A percentile compares a stretch with the other conserved stretches of the same genome.
phyloP scores from a whole-genome alignment of 306 rosid genomes.

The Quercus cerris region DNA sequence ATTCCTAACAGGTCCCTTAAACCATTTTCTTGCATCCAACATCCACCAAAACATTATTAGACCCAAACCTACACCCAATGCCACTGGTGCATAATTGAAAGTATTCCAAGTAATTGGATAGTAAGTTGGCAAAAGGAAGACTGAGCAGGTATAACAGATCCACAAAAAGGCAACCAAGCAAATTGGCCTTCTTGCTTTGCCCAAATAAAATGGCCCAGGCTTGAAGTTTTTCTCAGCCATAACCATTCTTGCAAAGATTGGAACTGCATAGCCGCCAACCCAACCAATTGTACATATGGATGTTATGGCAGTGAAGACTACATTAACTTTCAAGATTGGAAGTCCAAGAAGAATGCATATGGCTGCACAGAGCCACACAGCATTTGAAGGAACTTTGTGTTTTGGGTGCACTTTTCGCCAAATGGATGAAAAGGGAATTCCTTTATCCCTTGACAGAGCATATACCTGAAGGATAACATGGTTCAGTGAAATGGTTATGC shows the following conservation, averaged over 20 bases:
- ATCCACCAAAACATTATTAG: slow-evolving; percentile 82
- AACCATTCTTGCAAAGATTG: slow-evolving; percentile 74
- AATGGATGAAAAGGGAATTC: slow-evolving; percentile 64
- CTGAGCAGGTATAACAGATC: slow-evolving; percentile 82
- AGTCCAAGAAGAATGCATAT: slow-evolving; percentile 78
- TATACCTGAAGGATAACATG: slow-evolving; percentile 54
- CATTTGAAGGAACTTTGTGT: slow-evolving; percentile 73
- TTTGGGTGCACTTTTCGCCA: slow-evolving; percentile 76
- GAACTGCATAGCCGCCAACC: slow-evolving; percentile 93
- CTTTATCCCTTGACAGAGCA: slow-evolving; percentile 78
- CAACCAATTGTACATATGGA: slow-evolving; percentile 80
- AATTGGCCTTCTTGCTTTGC: slow-evolving; percentile 71
- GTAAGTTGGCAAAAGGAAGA: slow-evolving; percentile 75
- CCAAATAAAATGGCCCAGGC: slow-evolving; percentile 75
- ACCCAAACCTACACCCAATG: slow-evolving; percentile 57
- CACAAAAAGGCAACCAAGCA: slow-evolving; percentile 73
- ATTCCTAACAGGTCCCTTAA: slow-evolving; percentile 82
- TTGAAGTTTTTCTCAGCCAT: slow-evolving; percentile 72
- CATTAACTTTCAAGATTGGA: slow-evolving; percentile 70
- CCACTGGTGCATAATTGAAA: slow-evolving; percentile 85
- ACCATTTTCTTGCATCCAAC: slow-evolving; percentile 88
- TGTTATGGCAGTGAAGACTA: slow-evolving; percentile 74
- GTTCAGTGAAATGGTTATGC: not conserved
- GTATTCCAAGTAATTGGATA: slow-evolving; percentile 72
- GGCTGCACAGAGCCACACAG: slow-evolving; percentile 88